Evolutionary conservation across 257 asterid species (phyloP).

Genomic region (Salvia rosmarinus): DNA sequence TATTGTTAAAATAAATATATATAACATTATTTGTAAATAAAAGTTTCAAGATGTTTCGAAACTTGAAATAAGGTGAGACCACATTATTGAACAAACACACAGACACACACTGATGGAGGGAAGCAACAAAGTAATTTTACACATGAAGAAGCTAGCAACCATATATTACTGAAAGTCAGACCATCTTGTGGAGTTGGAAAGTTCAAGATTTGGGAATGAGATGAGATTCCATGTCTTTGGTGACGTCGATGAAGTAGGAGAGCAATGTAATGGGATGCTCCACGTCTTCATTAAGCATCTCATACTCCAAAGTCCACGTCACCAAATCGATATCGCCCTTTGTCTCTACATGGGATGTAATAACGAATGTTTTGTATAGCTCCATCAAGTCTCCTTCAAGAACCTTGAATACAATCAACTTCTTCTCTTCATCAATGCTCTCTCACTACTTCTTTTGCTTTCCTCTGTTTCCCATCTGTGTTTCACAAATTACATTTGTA

Average conservation of each 20-base stretch:
- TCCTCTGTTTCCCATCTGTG: constrained; percentile 9
- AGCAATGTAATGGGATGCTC: constrained; percentile 4
- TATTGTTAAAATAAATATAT: no score
- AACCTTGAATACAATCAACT: not conserved
- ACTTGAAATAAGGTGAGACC: no score
- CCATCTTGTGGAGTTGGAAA: no score
- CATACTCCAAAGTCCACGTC: constrained; percentile 17
- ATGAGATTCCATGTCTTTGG: constrained; percentile 11
- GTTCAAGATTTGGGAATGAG: not conserved
- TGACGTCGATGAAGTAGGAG: constrained; percentile 26
- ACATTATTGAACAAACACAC: no score
- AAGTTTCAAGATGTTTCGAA: no score
- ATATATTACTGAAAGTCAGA: not conserved
- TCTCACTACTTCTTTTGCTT: constrained; percentile 18
- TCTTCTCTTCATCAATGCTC: constrained; percentile 20
- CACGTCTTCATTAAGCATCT: constrained; percentile 23
- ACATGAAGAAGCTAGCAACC: not conserved
- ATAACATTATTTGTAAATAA: no score
- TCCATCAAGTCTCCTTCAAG: constrained; percentile 24
- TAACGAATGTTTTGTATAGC: not conserved
- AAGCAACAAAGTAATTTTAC: no score
- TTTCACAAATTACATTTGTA: no score
- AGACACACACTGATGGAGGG: no score
- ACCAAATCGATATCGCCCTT: constrained; percentile 12
- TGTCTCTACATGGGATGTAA: not conserved